Evolutionary conservation across 257 asterid genomes (phyloP), one percentile per base, ranked within the genome.

Genomic region (Paraleonurus japonicus): DNA sequence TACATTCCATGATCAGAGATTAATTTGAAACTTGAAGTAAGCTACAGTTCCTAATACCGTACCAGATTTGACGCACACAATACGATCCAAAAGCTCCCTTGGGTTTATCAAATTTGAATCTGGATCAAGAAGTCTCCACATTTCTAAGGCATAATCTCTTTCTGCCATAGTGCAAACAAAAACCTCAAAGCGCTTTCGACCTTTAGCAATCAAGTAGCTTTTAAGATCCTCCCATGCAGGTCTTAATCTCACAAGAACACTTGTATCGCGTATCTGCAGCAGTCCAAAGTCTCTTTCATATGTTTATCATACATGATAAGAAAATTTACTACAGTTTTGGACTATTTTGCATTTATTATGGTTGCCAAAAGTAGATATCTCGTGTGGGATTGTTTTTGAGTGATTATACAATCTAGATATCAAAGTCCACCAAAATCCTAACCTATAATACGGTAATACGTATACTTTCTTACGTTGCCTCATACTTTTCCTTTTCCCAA

Each of bases 41-140:
- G 16, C 47, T 13, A 50, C 32, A 67, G 73, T 35, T 75, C n/a
- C 61, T 50, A 22, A 73, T 62, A 75, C 57, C 88, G 79, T 79
- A 92, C 98, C 97, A 78, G 98, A 84, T 74, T 93, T 93, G 76
- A 93, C 98, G 67, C 97, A 93, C 47, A 87, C 95, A 77, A 93
- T 87, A 27, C 97, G 98, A 72, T 90, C 89, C 86, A 87, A 78
- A 62, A 89, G 86, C 80, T 89, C 92, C 79, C 83, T 83, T 10
- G 87, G 76, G 82, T 72, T 80, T 73, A 93, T 90, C 85, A 93
- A 83, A 82, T 86, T 90, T 11, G 95, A 93, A 20, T 87, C 97
- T 4, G 98, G 98, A 75, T 93, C 98, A 78, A 93, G 97, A 77
- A 93, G 97, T 78, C 98, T 89, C 98, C 98, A 93, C 98, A 93